A percentile compares a stretch with the other conserved stretches of the same genome.
These are phyloP conservation scores for Phaeotremella skinneri DNA, from an alignment of 768 basidiomycete species.

Conservation along the genomic window DNA sequence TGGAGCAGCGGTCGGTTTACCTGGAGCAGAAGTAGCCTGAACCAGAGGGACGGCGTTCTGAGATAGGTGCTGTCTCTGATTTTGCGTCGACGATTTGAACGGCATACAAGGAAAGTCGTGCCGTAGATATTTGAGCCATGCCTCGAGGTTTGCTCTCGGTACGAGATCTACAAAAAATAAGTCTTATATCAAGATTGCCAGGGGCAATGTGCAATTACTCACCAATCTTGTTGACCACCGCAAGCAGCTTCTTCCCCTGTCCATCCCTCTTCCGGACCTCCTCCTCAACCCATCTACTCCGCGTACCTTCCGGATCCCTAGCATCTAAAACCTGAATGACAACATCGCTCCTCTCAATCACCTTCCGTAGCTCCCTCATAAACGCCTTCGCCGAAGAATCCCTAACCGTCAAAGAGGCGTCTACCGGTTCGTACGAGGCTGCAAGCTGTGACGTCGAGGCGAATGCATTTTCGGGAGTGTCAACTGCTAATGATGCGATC, in stretches of 20 bases:
- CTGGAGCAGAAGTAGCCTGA: conserved; percentile 30
- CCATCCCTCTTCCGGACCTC: conserved; percentile 80
- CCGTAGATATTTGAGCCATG: conserved; percentile 87
- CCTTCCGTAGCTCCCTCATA: conserved; percentile 77
- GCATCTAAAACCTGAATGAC: conserved; percentile 81
- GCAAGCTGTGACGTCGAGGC: conserved; percentile 6
- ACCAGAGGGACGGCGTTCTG: conserved; percentile 45
- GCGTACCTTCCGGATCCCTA: conserved; percentile 88
- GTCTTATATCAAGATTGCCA: neutral
- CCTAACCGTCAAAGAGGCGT: conserved; percentile 47
- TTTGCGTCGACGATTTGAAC: conserved; percentile 76
- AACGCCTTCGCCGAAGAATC: conserved; percentile 57
- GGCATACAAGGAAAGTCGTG: conserved; percentile 90
- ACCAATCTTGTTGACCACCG: conserved; percentile 98
- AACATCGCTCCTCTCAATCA: conserved; percentile 90
- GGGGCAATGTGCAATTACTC: conserved; percentile 39
- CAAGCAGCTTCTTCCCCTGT: conserved; percentile 88
- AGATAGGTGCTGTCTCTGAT: conserved; percentile 77
- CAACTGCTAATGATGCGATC: neutral
- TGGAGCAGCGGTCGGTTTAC: conserved; percentile 28
- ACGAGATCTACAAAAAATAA: conserved; percentile 68
- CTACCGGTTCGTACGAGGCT: conserved; percentile 33
- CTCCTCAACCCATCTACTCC: conserved; percentile 89
- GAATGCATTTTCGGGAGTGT: conserved; percentile 4
- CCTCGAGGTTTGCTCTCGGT: conserved; percentile 78